These are phyloP conservation scores for Diphasiastrum complanatum DNA, from an alignment of 83 land plant species.

Conservation along the genomic window DNA sequence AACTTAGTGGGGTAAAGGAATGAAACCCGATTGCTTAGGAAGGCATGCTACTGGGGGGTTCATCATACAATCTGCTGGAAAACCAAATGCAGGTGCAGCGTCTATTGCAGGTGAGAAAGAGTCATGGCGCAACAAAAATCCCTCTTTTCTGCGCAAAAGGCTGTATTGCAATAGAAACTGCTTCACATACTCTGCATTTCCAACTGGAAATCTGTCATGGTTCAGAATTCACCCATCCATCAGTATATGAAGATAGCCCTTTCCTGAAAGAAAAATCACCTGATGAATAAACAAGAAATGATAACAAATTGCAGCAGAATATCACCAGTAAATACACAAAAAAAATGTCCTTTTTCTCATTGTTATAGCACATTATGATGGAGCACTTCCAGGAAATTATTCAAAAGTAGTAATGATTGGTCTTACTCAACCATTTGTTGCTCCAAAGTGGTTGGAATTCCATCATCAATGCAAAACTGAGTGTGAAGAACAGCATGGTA, in stretches of 20 bases:
- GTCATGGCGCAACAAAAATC: constrained; percentile 40
- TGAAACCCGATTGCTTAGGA: constrained; percentile 34
- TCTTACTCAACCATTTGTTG: constrained; percentile 49
- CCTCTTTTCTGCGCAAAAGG: constrained; percentile 43
- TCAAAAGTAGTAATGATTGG: no score
- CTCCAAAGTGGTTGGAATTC: constrained; percentile 40
- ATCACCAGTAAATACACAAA: no score
- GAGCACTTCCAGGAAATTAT: neutral
- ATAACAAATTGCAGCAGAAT: no score
- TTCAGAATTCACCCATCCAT: neutral
- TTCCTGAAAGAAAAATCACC: no score
- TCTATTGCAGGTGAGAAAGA: constrained; percentile 31
- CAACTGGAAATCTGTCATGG: constrained; percentile 46
- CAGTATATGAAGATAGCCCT: no score
- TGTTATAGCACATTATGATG: no score
- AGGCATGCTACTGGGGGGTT: constrained; percentile 11
- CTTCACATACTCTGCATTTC: constrained; percentile 49
- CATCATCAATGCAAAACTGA: constrained; percentile 44
- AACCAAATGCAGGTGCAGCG: constrained; percentile 23
- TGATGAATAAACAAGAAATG: no score
- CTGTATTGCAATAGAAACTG: constrained; percentile 47
- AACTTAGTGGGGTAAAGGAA: neutral
- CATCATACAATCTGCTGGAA: constrained; percentile 26
- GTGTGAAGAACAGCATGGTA: constrained; percentile 53
- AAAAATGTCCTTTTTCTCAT: no score